These are phyloP conservation scores for Alternaria metachromatica DNA, from an alignment of 2,329 filamentous ascomycete species.

Conservation along the genomic window DNA sequence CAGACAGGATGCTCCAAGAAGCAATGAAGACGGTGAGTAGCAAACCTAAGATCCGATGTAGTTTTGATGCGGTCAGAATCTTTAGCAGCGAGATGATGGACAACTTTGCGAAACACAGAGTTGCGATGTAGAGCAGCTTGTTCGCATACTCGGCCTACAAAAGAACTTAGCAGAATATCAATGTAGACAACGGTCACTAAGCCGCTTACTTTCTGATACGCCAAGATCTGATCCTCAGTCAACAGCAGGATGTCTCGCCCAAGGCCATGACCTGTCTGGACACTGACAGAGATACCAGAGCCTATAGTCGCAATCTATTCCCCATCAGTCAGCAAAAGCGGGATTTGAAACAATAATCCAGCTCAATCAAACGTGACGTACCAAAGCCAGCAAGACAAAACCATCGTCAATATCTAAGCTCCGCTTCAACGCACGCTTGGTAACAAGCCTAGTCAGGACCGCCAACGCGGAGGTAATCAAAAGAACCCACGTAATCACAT, in stretches of 20 bases:
- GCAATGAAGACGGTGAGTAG: conserved; percentile 34
- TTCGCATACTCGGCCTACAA: conserved; percentile 45
- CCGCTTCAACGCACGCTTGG: conserved; percentile 41
- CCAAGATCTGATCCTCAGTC: conserved; percentile 24
- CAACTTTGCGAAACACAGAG: conserved; percentile 43
- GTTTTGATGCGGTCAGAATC: conserved; percentile 40
- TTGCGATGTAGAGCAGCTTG: conserved; percentile 44
- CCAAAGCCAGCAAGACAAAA: conserved; percentile 44
- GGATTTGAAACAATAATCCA: background rate
- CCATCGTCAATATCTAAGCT: conserved; percentile 43
- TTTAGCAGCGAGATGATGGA: conserved; percentile 46
- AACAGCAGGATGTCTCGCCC: conserved; percentile 34
- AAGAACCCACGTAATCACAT: conserved; percentile 46
- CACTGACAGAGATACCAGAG: conserved; percentile 40
- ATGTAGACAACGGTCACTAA: background rate
- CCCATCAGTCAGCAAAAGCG: conserved; percentile 12
- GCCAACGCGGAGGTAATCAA: conserved; percentile 43
- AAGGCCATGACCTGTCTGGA: conserved; percentile 42
- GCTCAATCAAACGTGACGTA: conserved; percentile 15
- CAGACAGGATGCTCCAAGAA: conserved; percentile 40
- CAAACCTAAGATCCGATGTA: conserved; percentile 39
- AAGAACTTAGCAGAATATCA: background rate
- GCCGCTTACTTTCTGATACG: conserved; percentile 40
- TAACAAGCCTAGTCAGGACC: conserved; percentile 43
- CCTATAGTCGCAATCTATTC: conserved; percentile 39